Base-by-base conservation (phyloP, 2,329 filamentous ascomycete genomes). In the Ambrosiella beaveri region DNA sequence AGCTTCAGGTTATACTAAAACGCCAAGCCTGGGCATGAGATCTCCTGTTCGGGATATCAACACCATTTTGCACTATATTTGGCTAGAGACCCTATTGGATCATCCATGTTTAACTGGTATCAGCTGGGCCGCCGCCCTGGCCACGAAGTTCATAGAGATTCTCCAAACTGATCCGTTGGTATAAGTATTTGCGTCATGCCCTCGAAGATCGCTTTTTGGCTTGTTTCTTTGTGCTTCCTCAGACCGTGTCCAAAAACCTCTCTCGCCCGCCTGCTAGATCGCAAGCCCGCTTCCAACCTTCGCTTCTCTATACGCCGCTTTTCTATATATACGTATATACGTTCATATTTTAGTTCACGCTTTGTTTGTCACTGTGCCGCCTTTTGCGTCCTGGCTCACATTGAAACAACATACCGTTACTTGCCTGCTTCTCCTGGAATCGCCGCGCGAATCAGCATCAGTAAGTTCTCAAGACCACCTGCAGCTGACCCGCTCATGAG, bases 171-270 rank as follows among this genome's bases (percentile, higher is more conserved):
- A 35, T n/a, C 35, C 12, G 8, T n/a, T 27, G 15, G 19, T 54
- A 54, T 54, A 54, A 54, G 52, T 54, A 54, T 17, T 41, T 54
- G 19, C 47, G 15, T 37, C 41, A 17, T 41, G 15, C 37, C 52
- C 52, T 38, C 15, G 38, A 44, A 27, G 15, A 7, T 19, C 9
- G 17, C 35, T 37, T 41, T 27, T 41, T 15, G 40, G 39, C n/a
- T 54, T 38, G 12, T 39, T n/a, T 7, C 13, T 54, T 41, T 54
- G 27, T 27, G 27, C 52, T 38, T 54, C 38, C 27, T 36, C 38
- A 54, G 52, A 54, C 52, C 52, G 52, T 54, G 38, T 54, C 52
- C 52, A 54, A 41, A n/a, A 54, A 54, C 52, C 38, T 54, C 52
- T 54, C 52, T 54, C 52, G 17, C 37, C 39, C 13, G 15, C 15